Percentiles rank a stretch among this genome's conserved stretches.
These are phyloP conservation scores for Umbellularia californica DNA, from an alignment of 164 flowering plant genomes.

Conservation along the genomic window DNA sequence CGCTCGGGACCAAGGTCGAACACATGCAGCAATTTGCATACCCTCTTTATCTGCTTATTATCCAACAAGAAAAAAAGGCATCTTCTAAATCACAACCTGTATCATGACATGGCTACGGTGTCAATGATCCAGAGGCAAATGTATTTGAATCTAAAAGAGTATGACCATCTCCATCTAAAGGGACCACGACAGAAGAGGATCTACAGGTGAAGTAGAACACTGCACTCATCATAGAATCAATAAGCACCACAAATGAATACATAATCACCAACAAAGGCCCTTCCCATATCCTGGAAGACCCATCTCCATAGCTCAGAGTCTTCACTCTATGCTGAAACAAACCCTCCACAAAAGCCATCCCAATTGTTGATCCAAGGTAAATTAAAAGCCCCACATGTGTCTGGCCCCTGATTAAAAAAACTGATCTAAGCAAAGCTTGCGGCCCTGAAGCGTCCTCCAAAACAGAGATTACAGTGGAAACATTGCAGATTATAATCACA, in stretches of 20 bases:
- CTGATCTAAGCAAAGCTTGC: slow-evolving; percentile 68
- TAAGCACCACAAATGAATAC: slow-evolving; percentile 87
- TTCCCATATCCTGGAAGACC: slow-evolving; percentile 96
- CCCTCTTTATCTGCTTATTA: slow-evolving; percentile 1
- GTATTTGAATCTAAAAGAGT: slow-evolving; percentile 36
- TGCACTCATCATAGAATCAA: slow-evolving; percentile 93
- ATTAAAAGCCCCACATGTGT: slow-evolving; percentile 93
- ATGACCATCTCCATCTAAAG: slow-evolving; percentile 31
- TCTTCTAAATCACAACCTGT: not conserved
- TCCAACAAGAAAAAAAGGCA: not conserved
- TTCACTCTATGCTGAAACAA: slow-evolving; percentile 96
- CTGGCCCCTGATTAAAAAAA: slow-evolving; percentile 70
- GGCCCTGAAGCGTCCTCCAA: slow-evolving; percentile 90
- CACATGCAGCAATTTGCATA: not conserved
- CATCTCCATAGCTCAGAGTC: slow-evolving; percentile 96
- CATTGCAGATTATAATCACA: slow-evolving; percentile 68
- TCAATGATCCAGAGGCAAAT: slow-evolving; percentile 12
- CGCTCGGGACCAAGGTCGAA: not conserved
- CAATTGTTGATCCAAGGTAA: slow-evolving; percentile 85
- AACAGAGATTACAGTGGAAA: slow-evolving; percentile 69
- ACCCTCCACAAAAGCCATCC: slow-evolving; percentile 86
- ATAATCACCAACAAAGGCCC: slow-evolving; percentile 93
- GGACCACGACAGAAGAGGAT: slow-evolving; percentile 42
- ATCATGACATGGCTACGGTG: not conserved
- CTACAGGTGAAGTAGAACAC: slow-evolving; percentile 95